These are phyloP conservation scores for Fonsecaea pedrosoi DNA, from an alignment of 2,329 filamentous ascomycete species.

Conservation along the genomic window DNA sequence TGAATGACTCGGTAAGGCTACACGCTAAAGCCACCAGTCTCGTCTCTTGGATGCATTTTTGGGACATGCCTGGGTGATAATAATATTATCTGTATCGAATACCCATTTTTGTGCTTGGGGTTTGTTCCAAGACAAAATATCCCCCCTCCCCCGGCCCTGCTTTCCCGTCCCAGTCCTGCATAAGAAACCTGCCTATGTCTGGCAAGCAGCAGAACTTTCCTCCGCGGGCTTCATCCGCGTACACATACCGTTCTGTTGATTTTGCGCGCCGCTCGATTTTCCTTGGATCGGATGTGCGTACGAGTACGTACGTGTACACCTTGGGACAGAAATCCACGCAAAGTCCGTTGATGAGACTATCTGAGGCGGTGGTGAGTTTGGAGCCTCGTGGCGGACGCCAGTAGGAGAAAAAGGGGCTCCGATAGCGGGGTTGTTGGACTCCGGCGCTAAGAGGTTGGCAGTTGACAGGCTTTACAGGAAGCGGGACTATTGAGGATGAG, in stretches of 20 bases:
- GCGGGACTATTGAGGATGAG: background rate
- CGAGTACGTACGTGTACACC: background rate
- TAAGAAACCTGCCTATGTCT: background rate
- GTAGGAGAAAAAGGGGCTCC: conserved; percentile 16
- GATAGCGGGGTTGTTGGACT: conserved; percentile 6
- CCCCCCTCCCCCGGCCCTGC: background rate
- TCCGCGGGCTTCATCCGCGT: conserved; percentile 6
- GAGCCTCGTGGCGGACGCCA: conserved; percentile 7
- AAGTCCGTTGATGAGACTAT: background rate
- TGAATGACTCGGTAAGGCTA: background rate
- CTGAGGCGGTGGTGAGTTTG: background rate
- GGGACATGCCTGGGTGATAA: background rate
- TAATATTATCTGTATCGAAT: background rate
- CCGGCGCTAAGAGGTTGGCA: conserved; percentile 7
- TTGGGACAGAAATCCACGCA: background rate
- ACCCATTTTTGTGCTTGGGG: background rate
- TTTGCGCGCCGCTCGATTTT: background rate
- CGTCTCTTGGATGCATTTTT: background rate
- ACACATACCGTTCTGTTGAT: background rate
- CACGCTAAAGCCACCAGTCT: background rate
- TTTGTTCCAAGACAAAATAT: background rate
- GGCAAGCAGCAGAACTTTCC: background rate
- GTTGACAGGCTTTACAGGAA: background rate
- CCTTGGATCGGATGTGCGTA: background rate
- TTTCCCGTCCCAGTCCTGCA: background rate